phyloP scores from a whole-genome alignment of 1,284 basidiomycete species.

The Cutaneotrichosporon sp. region DNA sequence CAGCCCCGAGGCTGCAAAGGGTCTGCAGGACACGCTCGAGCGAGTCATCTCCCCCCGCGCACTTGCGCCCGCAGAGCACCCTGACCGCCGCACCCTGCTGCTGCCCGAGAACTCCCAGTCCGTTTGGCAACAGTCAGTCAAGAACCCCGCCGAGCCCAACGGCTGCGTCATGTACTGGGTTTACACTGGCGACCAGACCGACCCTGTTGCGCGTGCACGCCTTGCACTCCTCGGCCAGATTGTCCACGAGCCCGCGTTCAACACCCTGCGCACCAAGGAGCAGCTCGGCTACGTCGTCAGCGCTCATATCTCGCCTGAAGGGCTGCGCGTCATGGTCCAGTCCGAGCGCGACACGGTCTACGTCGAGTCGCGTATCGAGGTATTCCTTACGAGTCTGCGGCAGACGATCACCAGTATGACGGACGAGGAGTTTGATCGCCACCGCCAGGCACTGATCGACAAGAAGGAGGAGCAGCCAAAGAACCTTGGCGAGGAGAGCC shows the following conservation, averaged over 20 bases:
- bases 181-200: slow-evolving; percentile 56
- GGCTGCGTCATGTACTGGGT: slow-evolving; percentile 74
- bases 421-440: slow-evolving; percentile 60
- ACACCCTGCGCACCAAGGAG: slow-evolving; percentile 89
- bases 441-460: slow-evolving; percentile 60
- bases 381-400: slow-evolving; percentile 72
- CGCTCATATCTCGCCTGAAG: slow-evolving; percentile 59
- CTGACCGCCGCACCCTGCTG: slow-evolving; percentile 59
- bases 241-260: slow-evolving; percentile 84
- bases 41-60: slow-evolving; percentile 59
- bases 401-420: slow-evolving; percentile 57
- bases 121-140: slow-evolving; percentile 65
- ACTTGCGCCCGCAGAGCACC: slow-evolving; percentile 57
- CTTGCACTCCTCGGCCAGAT: slow-evolving; percentile 60
- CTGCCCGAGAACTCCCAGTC: slow-evolving; percentile 66
- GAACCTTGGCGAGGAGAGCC: slow-evolving; percentile 63
- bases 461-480: slow-evolving; percentile 69
- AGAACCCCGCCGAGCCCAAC: slow-evolving; percentile 83
- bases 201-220: slow-evolving; percentile 51
- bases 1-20: slow-evolving; percentile 70
- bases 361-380: slow-evolving; percentile 82
- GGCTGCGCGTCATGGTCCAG: slow-evolving; percentile 84
- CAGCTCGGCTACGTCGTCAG: slow-evolving; percentile 90
- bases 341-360: slow-evolving; percentile 79
- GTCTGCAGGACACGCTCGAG: slow-evolving; percentile 69